Conservation (phyloP, 1,284 basidiomycete species). For the Retiboletus flavoniger region DNA sequence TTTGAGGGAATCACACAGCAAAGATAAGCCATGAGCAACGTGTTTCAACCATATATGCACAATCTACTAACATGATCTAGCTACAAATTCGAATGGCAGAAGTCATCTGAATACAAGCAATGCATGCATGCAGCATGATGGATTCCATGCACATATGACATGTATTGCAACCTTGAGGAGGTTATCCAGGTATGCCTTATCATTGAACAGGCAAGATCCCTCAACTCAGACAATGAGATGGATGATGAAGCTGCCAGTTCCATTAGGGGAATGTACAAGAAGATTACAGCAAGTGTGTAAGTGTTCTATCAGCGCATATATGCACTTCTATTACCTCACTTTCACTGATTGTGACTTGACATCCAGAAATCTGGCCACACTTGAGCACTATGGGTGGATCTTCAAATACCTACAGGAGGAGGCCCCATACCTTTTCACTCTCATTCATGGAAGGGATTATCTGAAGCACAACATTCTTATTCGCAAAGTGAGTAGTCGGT, state of each 20-base stretch:
- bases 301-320: background rate
- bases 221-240: background rate
- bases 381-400: background rate
- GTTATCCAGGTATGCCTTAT: background rate
- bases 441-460: too few relatives aligned
- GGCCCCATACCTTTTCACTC: background rate
- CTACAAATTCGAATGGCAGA: too few relatives aligned
- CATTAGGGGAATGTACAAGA: background rate
- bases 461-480: too few relatives aligned
- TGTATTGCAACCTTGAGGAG: background rate
- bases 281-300: background rate
- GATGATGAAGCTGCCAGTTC: background rate
- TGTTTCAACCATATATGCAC: too few relatives aligned
- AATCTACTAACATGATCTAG: too few relatives aligned
- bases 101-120: background rate
- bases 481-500: too few relatives aligned
- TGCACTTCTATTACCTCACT: background rate
- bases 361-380: background rate
- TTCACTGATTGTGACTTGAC: background rate
- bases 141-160: background rate
- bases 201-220: background rate
- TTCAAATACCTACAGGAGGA: background rate
- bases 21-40: too few relatives aligned
- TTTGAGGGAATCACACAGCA: too few relatives aligned
- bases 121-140: background rate